phyloP scores from a whole-genome alignment of 495 filamentous ascomycete genomes.

The Xylaria flabelliformis region DNA sequence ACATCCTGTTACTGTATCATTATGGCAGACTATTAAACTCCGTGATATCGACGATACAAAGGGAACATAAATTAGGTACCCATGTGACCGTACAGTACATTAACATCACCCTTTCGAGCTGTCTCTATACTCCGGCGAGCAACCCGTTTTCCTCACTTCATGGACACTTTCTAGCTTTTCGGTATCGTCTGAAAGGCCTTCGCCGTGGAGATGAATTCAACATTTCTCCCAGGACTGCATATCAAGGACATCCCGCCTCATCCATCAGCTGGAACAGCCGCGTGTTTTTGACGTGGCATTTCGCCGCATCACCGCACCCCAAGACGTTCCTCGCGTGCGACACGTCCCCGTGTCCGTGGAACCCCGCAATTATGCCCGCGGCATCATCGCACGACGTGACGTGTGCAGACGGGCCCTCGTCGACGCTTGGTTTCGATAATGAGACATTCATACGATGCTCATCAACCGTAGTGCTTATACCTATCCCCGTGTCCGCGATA shows the following conservation, averaged over 20 bases:
- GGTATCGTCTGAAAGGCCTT: neutral
- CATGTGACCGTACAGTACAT: neutral
- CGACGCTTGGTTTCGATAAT: neutral
- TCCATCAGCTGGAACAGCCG: conserved; percentile 38
- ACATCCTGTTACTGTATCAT: neutral
- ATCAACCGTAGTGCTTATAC: neutral
- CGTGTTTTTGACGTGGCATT: conserved; percentile 37
- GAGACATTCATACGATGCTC: neutral
- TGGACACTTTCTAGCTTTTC: neutral
- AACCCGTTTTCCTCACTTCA: neutral
- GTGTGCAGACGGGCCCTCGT: conserved; percentile 10
- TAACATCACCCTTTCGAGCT: neutral
- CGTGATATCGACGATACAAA: neutral
- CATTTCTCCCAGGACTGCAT: neutral
- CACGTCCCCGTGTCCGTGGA: conserved; percentile 32
- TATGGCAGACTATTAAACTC: neutral
- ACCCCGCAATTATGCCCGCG: conserved; percentile 33
- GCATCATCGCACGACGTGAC: conserved; percentile 38
- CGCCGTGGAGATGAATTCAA: neutral
- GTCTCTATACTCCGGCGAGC: neutral
- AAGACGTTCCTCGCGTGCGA: conserved; percentile 19
- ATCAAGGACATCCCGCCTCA: conserved; percentile 9
- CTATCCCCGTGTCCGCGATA: neutral
- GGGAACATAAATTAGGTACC: neutral
- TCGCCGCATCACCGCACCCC: conserved; percentile 27